A percentile compares a stretch with the other conserved stretches of the same genome.
These are phyloP conservation scores for Neonectria coccinea DNA, from an alignment of 2,329 filamentous ascomycete genomes.

Conservation along the genomic window DNA sequence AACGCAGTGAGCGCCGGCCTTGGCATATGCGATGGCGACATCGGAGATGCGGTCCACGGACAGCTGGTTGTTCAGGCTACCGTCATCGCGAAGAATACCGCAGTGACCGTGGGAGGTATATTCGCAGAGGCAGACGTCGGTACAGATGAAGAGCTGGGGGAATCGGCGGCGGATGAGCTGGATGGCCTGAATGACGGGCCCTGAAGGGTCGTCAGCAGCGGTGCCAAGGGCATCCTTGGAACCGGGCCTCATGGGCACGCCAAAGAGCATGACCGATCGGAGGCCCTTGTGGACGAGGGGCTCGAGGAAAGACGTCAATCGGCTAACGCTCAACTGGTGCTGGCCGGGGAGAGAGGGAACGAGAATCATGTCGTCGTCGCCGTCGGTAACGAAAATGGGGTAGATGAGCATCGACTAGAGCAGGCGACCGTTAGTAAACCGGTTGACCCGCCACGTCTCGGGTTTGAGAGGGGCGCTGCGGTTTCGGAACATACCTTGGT, in stretches of 20 bases:
- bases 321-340: slow-evolving; percentile 88
- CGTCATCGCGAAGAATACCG: slow-evolving; percentile 93
- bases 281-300: slow-evolving; percentile 91
- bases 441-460: neutral
- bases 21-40: slow-evolving; percentile 97
- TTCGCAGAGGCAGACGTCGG: slow-evolving; percentile 97
- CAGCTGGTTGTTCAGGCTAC: slow-evolving; percentile 89
- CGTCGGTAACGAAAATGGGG: slow-evolving; percentile 95
- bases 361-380: slow-evolving; percentile 89
- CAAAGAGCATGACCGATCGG: slow-evolving; percentile 93
- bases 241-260: slow-evolving; percentile 84
- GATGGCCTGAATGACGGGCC: slow-evolving; percentile 90
- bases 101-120: slow-evolving; percentile 99
- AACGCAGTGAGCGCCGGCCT: slow-evolving; percentile 94
- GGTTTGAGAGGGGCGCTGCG: neutral
- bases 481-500: slow-evolving; percentile 73
- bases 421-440: slow-evolving; percentile 28
- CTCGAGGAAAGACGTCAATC: slow-evolving; percentile 83
- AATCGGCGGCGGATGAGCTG: slow-evolving; percentile 86
- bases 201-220: slow-evolving; percentile 90
- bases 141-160: slow-evolving; percentile 89
- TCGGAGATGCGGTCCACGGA: slow-evolving; percentile 96
- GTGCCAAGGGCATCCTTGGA: slow-evolving; percentile 94
- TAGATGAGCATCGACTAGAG: slow-evolving; percentile 96
- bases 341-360: slow-evolving; percentile 94